Evolutionary conservation across 345 rosid genomes (phyloP).

Genomic region (Salix exigua): DNA sequence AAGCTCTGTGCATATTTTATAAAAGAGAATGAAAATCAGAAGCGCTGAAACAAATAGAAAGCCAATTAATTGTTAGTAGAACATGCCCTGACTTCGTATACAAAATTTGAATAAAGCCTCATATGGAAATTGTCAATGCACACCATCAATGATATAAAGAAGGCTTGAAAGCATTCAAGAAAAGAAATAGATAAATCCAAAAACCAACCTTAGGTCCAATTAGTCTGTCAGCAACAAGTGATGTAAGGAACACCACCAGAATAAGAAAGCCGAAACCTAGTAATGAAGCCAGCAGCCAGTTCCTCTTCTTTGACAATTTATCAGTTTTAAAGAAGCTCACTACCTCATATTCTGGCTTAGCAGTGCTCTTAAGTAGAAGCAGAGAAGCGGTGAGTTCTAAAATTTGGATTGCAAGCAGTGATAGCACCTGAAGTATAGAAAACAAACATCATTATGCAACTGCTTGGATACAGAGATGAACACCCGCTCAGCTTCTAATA

Average conservation of each 20-base stretch:
- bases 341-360: slow-evolving; percentile 43
- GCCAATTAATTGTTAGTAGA: neutral
- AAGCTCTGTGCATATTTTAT: neutral
- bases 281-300: slow-evolving; percentile 61
- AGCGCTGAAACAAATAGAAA: too few relatives aligned
- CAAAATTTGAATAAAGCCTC: neutral
- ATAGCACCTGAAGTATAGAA: slow-evolving; percentile 45
- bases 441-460: slow-evolving; percentile 7
- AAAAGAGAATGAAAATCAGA: neutral
- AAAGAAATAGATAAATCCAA: neutral
- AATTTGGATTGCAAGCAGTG: slow-evolving; percentile 48
- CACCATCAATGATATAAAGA: neutral
- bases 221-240: slow-evolving; percentile 43
- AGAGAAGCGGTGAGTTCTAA: slow-evolving; percentile 56
- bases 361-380: slow-evolving; percentile 45
- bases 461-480: neutral
- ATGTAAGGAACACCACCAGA: slow-evolving; percentile 47
- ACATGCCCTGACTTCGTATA: neutral
- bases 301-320: slow-evolving; percentile 33
- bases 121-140: neutral
- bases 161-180: slow-evolving; percentile 8
- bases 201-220: slow-evolving; percentile 50
- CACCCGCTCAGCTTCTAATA: neutral
- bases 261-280: slow-evolving; percentile 57
- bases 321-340: slow-evolving; percentile 34